phyloP scores from a whole-genome alignment of 345 rosid species.

The Aquilaria malaccensis region DNA sequence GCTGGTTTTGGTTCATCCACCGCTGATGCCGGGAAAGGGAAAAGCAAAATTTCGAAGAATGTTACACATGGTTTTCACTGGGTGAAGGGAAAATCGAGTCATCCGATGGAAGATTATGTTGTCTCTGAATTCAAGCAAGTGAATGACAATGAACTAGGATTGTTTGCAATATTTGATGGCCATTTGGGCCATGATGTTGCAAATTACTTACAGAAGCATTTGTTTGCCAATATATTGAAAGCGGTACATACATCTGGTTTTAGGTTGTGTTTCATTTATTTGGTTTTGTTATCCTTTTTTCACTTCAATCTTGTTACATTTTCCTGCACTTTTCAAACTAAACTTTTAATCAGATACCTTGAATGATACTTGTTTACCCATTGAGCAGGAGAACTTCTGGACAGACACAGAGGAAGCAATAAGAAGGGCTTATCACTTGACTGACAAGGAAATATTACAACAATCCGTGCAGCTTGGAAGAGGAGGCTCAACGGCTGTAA shows the following conservation, averaged over 20 bases:
- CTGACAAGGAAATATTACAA: conserved; percentile 59
- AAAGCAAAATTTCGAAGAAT: conserved; percentile 54
- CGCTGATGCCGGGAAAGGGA: conserved; percentile 71
- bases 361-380: conserved; percentile 2
- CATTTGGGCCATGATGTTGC: conserved; percentile 87
- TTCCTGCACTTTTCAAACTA: neutral
- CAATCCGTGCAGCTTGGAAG: conserved; percentile 50
- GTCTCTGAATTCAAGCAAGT: conserved; percentile 56
- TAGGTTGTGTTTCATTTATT: conserved; percentile 5
- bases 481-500: conserved; percentile 93
- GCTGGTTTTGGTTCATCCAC: conserved; percentile 44
- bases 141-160: conserved; percentile 49
- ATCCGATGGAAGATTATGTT: conserved; percentile 75
- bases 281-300: neutral
- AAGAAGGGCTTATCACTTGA: conserved; percentile 56
- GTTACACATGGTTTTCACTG: conserved; percentile 62
- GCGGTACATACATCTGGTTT: conserved; percentile 35
- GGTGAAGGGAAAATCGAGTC: conserved; percentile 75
- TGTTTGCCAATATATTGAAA: conserved; percentile 63
- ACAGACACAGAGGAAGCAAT: conserved; percentile 52
- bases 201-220: conserved; percentile 56
- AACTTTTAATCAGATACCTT: conserved; percentile 4
- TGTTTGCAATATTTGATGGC: conserved; percentile 87
- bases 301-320: neutral
- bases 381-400: conserved; percentile 70